Evolutionary conservation across 1,139 yeast genomes (phyloP).

Genomic region (Geotrichum klebahnii): DNA sequence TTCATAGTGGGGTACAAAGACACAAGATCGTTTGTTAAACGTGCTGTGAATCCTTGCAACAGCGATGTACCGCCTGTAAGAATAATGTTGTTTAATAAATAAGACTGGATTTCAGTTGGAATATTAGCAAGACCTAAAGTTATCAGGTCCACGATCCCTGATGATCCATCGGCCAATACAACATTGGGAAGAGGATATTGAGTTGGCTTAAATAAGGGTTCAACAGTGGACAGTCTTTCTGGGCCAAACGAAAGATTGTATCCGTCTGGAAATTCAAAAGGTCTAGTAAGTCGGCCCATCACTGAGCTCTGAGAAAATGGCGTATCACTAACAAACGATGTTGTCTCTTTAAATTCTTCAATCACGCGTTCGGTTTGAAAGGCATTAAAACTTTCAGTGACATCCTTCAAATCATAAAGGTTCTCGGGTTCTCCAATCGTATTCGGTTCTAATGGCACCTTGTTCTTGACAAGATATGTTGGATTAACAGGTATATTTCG

Average conservation of each 20-base stretch:
- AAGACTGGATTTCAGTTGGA: slow-evolving; percentile 67
- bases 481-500: slow-evolving; percentile 35
- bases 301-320: slow-evolving; percentile 38
- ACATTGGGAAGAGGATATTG: slow-evolving; percentile 32
- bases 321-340: slow-evolving; percentile 50
- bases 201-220: slow-evolving; percentile 62
- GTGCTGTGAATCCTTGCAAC: slow-evolving; percentile 76
- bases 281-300: slow-evolving; percentile 41
- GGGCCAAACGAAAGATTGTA: slow-evolving; percentile 53
- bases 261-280: slow-evolving; percentile 83
- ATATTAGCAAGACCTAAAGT: slow-evolving; percentile 46
- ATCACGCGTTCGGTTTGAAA: slow-evolving; percentile 42
- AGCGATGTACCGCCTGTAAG: slow-evolving; percentile 85
- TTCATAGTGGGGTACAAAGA: slow-evolving; percentile 54
- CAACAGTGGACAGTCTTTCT: slow-evolving; percentile 71
- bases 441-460: slow-evolving; percentile 36
- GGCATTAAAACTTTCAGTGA: slow-evolving; percentile 37
- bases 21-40: slow-evolving; percentile 69
- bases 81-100: slow-evolving; percentile 83
- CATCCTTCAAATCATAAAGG: slow-evolving; percentile 34
- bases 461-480: slow-evolving; percentile 36
- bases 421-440: slow-evolving; percentile 41
- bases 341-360: slow-evolving; percentile 62
- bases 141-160: slow-evolving; percentile 69
- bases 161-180: slow-evolving; percentile 33